These are phyloP conservation scores for Aspergillus pseudoglaucus DNA, from an alignment of 2,329 filamentous ascomycete genomes.

Conservation along the genomic window DNA sequence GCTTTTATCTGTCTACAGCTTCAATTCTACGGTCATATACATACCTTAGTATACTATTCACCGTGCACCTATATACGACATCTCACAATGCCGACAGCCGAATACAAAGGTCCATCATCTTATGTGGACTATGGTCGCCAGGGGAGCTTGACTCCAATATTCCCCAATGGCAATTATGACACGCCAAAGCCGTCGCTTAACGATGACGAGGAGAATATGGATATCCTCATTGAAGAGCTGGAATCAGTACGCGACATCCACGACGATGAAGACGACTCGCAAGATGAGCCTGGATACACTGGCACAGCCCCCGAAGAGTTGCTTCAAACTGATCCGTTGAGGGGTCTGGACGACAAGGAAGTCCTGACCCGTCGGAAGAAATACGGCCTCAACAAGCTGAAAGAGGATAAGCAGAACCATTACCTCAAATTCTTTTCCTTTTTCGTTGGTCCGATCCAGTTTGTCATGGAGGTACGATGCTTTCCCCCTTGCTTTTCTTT, in stretches of 20 bases:
- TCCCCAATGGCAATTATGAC: background rate
- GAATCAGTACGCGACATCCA: conserved; percentile 71
- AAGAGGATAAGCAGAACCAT: conserved; percentile 81
- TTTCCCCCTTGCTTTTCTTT: background rate
- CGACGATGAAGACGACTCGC: conserved; percentile 54
- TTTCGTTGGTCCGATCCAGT: conserved; percentile 85
- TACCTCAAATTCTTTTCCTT: conserved; percentile 75
- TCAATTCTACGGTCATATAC: too few relatives aligned
- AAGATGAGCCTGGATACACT: conserved; percentile 46
- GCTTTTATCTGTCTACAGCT: too few relatives aligned
- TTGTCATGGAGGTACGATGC: conserved; percentile 76
- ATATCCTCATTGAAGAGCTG: conserved; percentile 79
- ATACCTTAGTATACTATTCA: too few relatives aligned
- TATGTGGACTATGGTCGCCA: background rate
- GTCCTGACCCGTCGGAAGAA: conserved; percentile 60
- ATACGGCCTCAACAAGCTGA: conserved; percentile 82
- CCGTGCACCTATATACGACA: too few relatives aligned
- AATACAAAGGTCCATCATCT: background rate
- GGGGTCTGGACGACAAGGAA: conserved; percentile 67
- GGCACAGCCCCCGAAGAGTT: conserved; percentile 65
- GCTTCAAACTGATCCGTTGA: conserved; percentile 66
- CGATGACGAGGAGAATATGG: conserved; percentile 62
- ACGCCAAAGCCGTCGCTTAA: conserved; percentile 1
- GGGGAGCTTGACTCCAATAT: background rate
- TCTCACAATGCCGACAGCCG: background rate